Base-by-base conservation (phyloP, 2,329 filamentous ascomycete genomes). In the Aspergillus flavus region DNA sequence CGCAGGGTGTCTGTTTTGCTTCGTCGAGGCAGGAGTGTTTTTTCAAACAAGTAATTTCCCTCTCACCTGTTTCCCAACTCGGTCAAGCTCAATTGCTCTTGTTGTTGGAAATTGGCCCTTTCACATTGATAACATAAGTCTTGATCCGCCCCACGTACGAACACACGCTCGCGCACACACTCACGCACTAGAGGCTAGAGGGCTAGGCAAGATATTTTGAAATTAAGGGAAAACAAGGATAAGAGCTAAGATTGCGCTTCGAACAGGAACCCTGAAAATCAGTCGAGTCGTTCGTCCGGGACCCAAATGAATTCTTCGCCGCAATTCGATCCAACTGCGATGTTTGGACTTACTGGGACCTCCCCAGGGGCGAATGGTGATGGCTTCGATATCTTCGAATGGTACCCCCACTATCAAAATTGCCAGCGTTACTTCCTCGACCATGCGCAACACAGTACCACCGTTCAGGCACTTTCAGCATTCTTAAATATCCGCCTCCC, bases 351-450 rank as follows among this genome's bases (percentile, higher is more conserved):
- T 57, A 70, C 72, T 57, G 75, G 77, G 57, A 71, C 74, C 55
- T 75, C 78, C 7, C 75, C 76, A 26, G 74, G 70, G 26, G 63
- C 77, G 53, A 75, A 77, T 62, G 79, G 81, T 63, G 77, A 81
- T 60, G 80, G 83, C 65, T 88, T 81, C 64, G 80, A 82, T 77
- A 91, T 97, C 67, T 90, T 97, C 75, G 91, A 93, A 64, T 98
- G 95, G 95, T 91, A 96, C 76, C 91, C 92, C 11, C 90, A 91
- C 64, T 96, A 96, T 77, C 90, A 95, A 78, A 93, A 89, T 68
- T 99, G 95, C 79, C 89, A 94, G 69, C 87, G 88, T 62, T 97
- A 94, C 81, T 99, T 98, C 75, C 83, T 98, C 72, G 92, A 97
- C 72, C 89, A 94, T 73, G 93, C 93, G 7, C 94, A 98, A 76